Base-by-base conservation (phyloP, 352 stramenopile species). In the Phytopythium ostracodes region DNA sequence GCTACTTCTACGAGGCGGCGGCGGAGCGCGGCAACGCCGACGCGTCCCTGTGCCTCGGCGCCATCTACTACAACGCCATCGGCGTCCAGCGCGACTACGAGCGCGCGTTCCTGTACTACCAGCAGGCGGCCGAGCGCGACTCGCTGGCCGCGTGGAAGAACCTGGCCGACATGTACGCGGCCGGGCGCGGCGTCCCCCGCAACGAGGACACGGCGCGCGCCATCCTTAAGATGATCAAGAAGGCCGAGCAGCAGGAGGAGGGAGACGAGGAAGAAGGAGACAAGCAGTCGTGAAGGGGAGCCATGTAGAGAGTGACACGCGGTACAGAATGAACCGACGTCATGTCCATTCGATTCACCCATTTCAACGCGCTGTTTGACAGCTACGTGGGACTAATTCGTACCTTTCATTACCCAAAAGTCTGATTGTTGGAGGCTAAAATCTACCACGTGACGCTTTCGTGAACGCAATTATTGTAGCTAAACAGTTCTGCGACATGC, bases 81-180 rank as follows among this genome's bases (percentile, higher is more conserved):
- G 85, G 85, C 25, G 82, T 92, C 43, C 47, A 77, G 62, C 64
- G 81, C 53, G 78, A 96, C 65, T 94, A 77, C 56, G 63, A 87
- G 56, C 81, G 83, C 65, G 88, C 88, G 36, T 94, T 96, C 57
- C 58, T 90, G 61, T 93, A 91, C 65, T 96, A 95, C 65, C 86
- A 96, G 66, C 84, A 90, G 49, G 87, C 88, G 5, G 88, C 87
- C 20, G 86, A 95, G 46, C 76, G 73, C 38, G 71, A 94, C 72
- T 94, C 84, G 46, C 89, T 93, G 75, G 77, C 89, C 62, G 84
- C 87, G 8, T 96, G 87, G 87, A 93, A 96, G 68, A 96, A 94
- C 65, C 73, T 96, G 8, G 87, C 87, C 17, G 87, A 94, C 56
- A 96, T 96, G 87, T 93, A 96, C 64, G 84, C 75, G 25, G 65